Conservation (phyloP, 768 basidiomycete species). For the Suillus hirtellus region DNA sequence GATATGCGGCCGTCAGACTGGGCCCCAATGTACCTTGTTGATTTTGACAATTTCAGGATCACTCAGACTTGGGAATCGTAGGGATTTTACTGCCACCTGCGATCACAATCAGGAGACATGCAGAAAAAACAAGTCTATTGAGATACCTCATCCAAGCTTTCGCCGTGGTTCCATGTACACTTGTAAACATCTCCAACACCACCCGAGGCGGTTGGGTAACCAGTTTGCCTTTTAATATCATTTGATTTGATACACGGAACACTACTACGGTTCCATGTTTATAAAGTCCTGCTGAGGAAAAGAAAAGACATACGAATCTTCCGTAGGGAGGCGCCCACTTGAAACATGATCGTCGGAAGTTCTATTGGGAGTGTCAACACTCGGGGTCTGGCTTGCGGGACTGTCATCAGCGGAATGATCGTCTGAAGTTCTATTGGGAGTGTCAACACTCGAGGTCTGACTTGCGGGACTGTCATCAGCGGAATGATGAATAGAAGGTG, state of each 20-base stretch:
- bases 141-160: not conserved
- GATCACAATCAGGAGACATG: not conserved
- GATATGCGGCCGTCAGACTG: not conserved
- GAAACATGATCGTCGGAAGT: not conserved
- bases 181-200: conserved; percentile 39
- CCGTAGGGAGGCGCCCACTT: too few species aligned
- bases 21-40: not conserved
- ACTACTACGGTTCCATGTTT: too few species aligned
- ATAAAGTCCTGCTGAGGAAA: too few species aligned
- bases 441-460: not conserved
- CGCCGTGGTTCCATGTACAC: conserved; percentile 16
- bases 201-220: not conserved
- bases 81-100: conserved; percentile 7
- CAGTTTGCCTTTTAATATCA: not conserved
- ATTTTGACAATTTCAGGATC: not conserved
- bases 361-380: not conserved
- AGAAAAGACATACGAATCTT: too few species aligned
- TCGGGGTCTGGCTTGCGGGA: not conserved
- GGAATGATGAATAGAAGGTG: not conserved
- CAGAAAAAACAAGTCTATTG: not conserved
- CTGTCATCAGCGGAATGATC: too few species aligned
- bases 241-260: too few species aligned
- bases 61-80: not conserved
- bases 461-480: not conserved
- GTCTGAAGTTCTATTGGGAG: not conserved